Evolutionary conservation across 1,139 yeast genomes (phyloP).

Genomic region (Yueomyces sp.): DNA sequence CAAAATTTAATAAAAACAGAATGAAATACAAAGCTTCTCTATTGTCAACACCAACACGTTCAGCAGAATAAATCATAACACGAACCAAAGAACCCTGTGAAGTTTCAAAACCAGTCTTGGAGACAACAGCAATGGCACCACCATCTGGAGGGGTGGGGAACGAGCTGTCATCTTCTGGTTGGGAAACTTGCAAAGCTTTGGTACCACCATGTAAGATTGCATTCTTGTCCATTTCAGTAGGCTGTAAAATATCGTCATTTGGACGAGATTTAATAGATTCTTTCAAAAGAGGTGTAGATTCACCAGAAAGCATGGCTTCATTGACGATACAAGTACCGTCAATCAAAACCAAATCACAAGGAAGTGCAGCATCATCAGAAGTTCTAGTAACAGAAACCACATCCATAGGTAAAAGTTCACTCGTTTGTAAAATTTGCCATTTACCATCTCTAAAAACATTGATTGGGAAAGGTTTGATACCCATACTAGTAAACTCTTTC

Average conservation of each 20-base stretch:
- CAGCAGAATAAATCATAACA: conserved; percentile 95
- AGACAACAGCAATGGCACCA: conserved; percentile 85
- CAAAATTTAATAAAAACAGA: conserved; percentile 76
- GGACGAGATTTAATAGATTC: conserved; percentile 87
- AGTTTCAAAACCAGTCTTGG: conserved; percentile 94
- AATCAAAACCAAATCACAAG: conserved; percentile 83
- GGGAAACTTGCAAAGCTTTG: conserved; percentile 81
- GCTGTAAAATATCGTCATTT: conserved; percentile 46
- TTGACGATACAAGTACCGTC: conserved; percentile 89
- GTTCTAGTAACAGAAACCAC: conserved; percentile 80
- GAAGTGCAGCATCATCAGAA: conserved; percentile 81
- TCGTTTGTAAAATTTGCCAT: conserved; percentile 65
- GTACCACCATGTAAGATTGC: conserved; percentile 94
- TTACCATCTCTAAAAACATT: conserved; percentile 55
- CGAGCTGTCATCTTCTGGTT: conserved; percentile 36
- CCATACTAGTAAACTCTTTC: conserved; percentile 94
- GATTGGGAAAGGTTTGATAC: conserved; percentile 79
- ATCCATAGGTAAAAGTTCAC: conserved; percentile 83
- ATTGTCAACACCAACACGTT: conserved; percentile 92
- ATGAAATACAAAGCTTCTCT: conserved; percentile 89
- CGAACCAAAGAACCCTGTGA: conserved; percentile 96
- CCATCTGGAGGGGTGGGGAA: conserved; percentile 65
- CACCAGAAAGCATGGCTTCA: conserved; percentile 98
- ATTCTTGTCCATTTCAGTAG: conserved; percentile 81
- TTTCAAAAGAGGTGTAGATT: conserved; percentile 89